Evolutionary conservation across 2,329 filamentous ascomycete genomes (phyloP), one percentile per base, ranked within the genome.

Genomic region (Furcasterigmium furcatum): DNA sequence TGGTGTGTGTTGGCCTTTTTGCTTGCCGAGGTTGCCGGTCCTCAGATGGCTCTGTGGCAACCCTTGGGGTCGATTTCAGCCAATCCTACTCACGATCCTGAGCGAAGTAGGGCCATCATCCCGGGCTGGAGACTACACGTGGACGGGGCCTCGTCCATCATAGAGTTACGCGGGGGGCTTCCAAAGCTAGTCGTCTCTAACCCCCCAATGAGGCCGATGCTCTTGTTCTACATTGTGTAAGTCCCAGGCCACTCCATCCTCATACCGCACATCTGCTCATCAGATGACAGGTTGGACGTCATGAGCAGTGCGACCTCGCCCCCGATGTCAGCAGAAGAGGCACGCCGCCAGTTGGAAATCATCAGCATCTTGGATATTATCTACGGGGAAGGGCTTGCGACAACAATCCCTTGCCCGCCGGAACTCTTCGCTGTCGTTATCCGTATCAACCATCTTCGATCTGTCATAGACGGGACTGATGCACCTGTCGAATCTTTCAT

Each of bases 391-490:
- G 50, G 44, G 16, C 47, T 56, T 14, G 47, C 39, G 21, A 59
- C 58, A 0, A 45, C 53, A 12, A 41, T 59, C 8, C 47, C 55
- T 5, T 55, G 52, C 18, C 55, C 58, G 0, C 42, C 43, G 1
- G 20, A 47, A 4, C 46, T 61, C 12, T 40, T 61, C 6, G 40
- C 42, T 22, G 19, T 50, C 10, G 44, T 60, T 1, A 47, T 59
- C 21, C 34, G 41, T 19, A 51, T 58, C 40, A 60, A 56, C 39
- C 30, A 51, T 30, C 48, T 57, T 12, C 53, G 58, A 12, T 43
- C 57, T 14, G 30, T 30, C 4, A 12, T 29, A 9, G 24, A 43
- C 6, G 14, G 34, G 24, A 41, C 30, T 12, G 39, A 24, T 35
- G 16, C 12, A 8, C 9, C 48, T 21, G 48, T 48, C 13, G 30